Conservation (phyloP, 371 early-diverging fungal species). For the Blakeslea trispora region DNA sequence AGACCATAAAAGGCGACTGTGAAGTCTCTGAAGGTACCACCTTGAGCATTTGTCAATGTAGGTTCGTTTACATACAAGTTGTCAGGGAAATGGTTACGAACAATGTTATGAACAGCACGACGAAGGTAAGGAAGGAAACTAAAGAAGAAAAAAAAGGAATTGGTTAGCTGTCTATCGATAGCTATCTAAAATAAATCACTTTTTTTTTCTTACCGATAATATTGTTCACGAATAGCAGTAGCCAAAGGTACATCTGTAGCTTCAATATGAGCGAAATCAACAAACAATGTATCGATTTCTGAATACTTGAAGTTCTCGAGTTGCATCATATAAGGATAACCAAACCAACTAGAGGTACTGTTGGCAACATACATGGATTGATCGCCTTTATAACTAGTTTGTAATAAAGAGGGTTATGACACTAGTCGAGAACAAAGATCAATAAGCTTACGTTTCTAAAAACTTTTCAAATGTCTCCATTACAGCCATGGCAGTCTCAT, state of each 20-base stretch:
- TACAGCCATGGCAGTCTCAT: conserved; percentile 78
- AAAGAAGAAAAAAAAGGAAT: too few species aligned
- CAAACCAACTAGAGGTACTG: conserved; percentile 35
- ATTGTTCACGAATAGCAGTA: conserved; percentile 69
- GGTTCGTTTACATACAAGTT: conserved; percentile 55
- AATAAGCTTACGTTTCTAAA: conserved; percentile 58
- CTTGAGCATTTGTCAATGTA: conserved; percentile 27
- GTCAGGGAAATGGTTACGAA: conserved; percentile 65
- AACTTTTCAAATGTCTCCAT: conserved; percentile 80
- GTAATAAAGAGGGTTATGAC: too few species aligned
- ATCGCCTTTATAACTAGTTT: conserved; percentile 38
- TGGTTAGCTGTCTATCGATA: background rate
- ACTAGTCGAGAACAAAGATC: conserved; percentile 7
- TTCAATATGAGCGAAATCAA: conserved; percentile 77
- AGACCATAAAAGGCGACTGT: conserved; percentile 78
- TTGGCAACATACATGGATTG: conserved; percentile 27
- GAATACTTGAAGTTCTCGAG: conserved; percentile 57
- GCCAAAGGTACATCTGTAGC: conserved; percentile 69
- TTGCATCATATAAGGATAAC: conserved; percentile 61
- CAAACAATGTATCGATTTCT: conserved; percentile 70
- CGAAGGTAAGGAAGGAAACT: conserved; percentile 87
- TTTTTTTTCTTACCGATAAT: conserved; percentile 62
- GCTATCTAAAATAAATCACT: background rate
- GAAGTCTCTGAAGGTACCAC: conserved; percentile 61
- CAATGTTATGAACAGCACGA: conserved; percentile 81